phyloP scores from a whole-genome alignment of 805 yeast genomes.

The Kluyveromyces siamensis region DNA sequence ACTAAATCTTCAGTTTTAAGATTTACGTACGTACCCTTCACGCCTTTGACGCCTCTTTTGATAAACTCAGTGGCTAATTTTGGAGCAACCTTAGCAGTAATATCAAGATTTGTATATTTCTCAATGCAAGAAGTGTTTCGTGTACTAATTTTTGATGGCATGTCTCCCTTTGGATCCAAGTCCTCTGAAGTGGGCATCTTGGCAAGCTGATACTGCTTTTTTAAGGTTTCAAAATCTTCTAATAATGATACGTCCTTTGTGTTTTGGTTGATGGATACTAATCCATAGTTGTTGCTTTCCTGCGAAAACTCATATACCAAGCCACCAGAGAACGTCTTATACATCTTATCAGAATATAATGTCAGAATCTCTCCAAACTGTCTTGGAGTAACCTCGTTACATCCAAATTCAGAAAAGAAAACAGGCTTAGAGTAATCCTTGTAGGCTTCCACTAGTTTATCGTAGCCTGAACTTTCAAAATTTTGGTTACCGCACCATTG shows the following conservation, averaged over 20 bases:
- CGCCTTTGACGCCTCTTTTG: conserved; percentile 38
- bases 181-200: conserved; percentile 16
- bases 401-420: conserved; percentile 87
- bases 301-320: conserved; percentile 73
- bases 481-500: conserved; percentile 96
- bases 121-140: conserved; percentile 30
- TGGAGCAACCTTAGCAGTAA: conserved; percentile 30
- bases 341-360: conserved; percentile 65
- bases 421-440: conserved; percentile 62
- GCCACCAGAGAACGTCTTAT: conserved; percentile 74
- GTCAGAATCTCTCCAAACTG: conserved; percentile 66
- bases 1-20: conserved; percentile 36
- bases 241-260: conserved; percentile 32
- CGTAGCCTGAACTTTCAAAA: conserved; percentile 68
- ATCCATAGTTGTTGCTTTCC: conserved; percentile 72
- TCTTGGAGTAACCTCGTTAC: conserved; percentile 76
- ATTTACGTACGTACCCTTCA: conserved; percentile 41
- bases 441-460: conserved; percentile 63
- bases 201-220: conserved; percentile 35
- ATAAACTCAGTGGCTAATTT: conserved; percentile 40
- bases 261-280: conserved; percentile 43
- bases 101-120: conserved; percentile 36
- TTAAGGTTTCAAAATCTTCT: conserved; percentile 42
- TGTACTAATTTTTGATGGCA: conserved; percentile 16
- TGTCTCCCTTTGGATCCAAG: conserved; percentile 17